phyloP scores from a whole-genome alignment of 768 basidiomycete species.

The Erythrobasidium yunnanense region DNA sequence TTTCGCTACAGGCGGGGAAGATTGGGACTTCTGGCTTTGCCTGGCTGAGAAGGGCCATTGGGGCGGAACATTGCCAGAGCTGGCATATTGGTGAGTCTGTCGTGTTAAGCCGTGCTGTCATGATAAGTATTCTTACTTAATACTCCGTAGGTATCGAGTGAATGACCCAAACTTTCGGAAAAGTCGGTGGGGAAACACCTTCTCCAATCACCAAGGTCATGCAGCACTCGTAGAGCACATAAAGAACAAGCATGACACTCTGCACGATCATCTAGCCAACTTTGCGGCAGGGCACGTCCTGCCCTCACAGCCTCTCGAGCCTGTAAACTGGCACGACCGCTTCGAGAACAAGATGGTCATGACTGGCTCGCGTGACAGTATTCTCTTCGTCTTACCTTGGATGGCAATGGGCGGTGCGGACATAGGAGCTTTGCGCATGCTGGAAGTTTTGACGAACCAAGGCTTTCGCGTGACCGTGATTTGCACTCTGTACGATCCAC shows the following conservation, averaged over 20 bases:
- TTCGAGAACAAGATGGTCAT: constrained; percentile 22
- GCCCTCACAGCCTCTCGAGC: constrained; percentile 28
- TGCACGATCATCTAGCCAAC: background rate
- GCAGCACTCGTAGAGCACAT: constrained; percentile 26
- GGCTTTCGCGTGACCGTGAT: constrained; percentile 34
- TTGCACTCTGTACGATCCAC: constrained; percentile 30
- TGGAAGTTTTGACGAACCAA: constrained; percentile 30
- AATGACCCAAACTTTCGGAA: constrained; percentile 29
- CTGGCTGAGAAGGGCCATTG: constrained; percentile 32
- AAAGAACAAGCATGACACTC: constrained; percentile 22
- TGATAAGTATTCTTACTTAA: background rate
- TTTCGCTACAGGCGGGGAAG: constrained; percentile 32
- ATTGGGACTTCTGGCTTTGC: constrained; percentile 38
- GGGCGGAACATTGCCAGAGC: constrained; percentile 33
- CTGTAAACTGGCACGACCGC: constrained; percentile 27
- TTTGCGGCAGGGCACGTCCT: constrained; percentile 23
- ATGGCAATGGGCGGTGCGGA: constrained; percentile 32
- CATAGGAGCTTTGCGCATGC: constrained; percentile 32
- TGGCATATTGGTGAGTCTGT: constrained; percentile 22
- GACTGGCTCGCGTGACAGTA: constrained; percentile 12
- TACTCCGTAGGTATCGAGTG: constrained; percentile 30
- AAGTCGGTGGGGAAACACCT: constrained; percentile 32
- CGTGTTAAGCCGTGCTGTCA: background rate
- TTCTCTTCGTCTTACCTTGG: constrained; percentile 33
- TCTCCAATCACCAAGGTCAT: constrained; percentile 17